Conservation (phyloP, 2,329 filamentous ascomycete genomes). For the Coccinonectria pachysandricola region DNA sequence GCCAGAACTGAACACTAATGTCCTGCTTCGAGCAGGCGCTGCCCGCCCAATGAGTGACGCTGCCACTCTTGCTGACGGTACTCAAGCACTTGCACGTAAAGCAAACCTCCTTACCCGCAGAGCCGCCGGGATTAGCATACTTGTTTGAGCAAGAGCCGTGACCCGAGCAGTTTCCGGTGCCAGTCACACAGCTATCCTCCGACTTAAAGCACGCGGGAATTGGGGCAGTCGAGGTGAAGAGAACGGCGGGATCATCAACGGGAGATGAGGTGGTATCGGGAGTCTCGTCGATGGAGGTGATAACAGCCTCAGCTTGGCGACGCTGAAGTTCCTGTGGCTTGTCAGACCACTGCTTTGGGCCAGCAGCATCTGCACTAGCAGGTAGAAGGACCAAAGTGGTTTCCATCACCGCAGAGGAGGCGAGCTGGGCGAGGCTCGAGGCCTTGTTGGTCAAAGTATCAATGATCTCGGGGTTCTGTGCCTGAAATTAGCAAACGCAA, state of each 20-base stretch:
- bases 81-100: constrained; percentile 68
- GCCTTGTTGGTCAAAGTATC: constrained; percentile 34
- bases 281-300: constrained; percentile 26
- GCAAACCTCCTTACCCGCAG: constrained; percentile 42
- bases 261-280: constrained; percentile 13
- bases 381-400: constrained; percentile 47
- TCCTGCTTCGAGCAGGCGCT: constrained; percentile 85
- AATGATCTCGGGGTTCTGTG: constrained; percentile 32
- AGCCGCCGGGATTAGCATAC: constrained; percentile 37
- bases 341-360: constrained; percentile 30
- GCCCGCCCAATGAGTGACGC: constrained; percentile 71
- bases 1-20: constrained; percentile 78
- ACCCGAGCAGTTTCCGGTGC: constrained; percentile 70
- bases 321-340: constrained; percentile 34
- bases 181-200: constrained; percentile 54
- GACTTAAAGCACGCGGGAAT: constrained; percentile 69
- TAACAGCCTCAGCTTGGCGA: constrained; percentile 38
- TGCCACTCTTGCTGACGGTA: constrained; percentile 45
- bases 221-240: constrained; percentile 27
- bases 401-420: constrained; percentile 41
- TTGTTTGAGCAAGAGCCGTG: constrained; percentile 69
- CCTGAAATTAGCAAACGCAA: constrained; percentile 13
- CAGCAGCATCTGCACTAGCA: constrained; percentile 28
- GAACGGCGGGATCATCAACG: constrained; percentile 21
- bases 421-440: constrained; percentile 33